Evolutionary conservation across 73 alveolate genomes (phyloP).

Genomic region (Paraurostyla sp.): DNA sequence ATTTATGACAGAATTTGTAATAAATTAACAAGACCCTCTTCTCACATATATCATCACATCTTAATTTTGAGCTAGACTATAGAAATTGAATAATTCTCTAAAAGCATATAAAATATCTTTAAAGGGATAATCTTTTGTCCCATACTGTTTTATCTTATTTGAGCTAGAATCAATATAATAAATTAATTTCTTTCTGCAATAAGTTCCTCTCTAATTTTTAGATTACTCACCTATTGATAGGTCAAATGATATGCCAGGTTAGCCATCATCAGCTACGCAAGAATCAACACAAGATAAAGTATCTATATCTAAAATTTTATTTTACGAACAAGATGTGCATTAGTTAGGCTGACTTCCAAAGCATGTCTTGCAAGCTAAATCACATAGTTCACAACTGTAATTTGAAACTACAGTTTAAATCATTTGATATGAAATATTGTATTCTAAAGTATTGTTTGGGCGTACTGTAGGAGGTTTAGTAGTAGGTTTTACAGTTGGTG

Average conservation of each 20-base stretch:
- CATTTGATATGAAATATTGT: neutral
- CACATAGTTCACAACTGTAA: neutral
- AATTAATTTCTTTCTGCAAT: neutral
- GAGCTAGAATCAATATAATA: neutral
- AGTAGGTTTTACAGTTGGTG: neutral
- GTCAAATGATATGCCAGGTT: neutral
- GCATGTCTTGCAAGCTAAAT: constrained; percentile 2
- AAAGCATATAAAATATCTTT: neutral
- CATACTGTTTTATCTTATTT: neutral
- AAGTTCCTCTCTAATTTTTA: neutral
- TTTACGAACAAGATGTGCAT: neutral
- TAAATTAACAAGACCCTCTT: neutral
- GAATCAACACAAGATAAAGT: neutral
- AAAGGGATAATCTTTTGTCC: constrained; percentile 1
- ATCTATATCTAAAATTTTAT: neutral
- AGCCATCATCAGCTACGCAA: neutral
- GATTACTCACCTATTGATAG: neutral
- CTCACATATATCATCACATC: neutral
- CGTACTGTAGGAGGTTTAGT: neutral
- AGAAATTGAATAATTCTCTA: constrained; percentile 2
- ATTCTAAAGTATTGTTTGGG: neutral
- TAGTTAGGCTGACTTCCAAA: neutral
- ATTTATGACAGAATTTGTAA: neutral
- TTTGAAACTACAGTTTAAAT: no score
- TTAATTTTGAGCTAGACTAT: neutral